These are phyloP conservation scores for Coemansia sp. DNA, from an alignment of 192 early-diverging fungal species.

Conservation along the genomic window DNA sequence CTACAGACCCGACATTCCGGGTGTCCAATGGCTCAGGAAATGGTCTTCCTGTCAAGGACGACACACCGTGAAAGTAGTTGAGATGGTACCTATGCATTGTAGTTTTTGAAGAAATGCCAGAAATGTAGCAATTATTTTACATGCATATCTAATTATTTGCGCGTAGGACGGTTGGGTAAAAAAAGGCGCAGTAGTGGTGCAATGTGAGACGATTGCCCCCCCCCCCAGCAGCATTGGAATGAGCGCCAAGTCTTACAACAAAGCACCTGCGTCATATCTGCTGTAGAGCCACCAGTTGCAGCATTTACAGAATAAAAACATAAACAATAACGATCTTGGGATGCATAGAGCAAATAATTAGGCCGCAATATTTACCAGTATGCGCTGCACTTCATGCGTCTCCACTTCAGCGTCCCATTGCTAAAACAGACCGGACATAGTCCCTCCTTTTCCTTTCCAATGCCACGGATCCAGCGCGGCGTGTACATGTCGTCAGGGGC, in stretches of 20 bases:
- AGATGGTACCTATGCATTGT: conserved; percentile 50
- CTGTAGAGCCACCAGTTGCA: background rate
- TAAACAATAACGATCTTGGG: background rate
- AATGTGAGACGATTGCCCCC: conserved; percentile 7
- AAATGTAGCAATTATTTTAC: conserved; percentile 15
- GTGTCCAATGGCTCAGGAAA: conserved; percentile 36
- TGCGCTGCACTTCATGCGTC: conserved; percentile 56
- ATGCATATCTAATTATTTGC: conserved; percentile 3
- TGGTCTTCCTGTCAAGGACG: conserved; percentile 48
- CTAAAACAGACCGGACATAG: conserved; percentile 51
- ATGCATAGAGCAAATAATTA: conserved; percentile 1
- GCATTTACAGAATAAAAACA: background rate
- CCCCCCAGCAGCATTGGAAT: background rate
- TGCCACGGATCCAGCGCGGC: conserved; percentile 54
- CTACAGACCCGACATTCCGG: conserved; percentile 5
- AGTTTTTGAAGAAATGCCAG: background rate
- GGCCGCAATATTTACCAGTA: conserved; percentile 49
- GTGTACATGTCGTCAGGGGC: conserved; percentile 51
- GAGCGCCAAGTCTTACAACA: no score
- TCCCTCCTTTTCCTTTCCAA: conserved; percentile 52
- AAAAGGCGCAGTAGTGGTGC: conserved; percentile 1
- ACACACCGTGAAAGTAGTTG: conserved; percentile 56
- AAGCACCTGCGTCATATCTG: background rate
- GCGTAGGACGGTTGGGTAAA: conserved; percentile 2
- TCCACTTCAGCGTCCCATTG: conserved; percentile 36